phyloP scores from a whole-genome alignment of 1,284 basidiomycete species.

The Ceratobasidium theobromae region DNA sequence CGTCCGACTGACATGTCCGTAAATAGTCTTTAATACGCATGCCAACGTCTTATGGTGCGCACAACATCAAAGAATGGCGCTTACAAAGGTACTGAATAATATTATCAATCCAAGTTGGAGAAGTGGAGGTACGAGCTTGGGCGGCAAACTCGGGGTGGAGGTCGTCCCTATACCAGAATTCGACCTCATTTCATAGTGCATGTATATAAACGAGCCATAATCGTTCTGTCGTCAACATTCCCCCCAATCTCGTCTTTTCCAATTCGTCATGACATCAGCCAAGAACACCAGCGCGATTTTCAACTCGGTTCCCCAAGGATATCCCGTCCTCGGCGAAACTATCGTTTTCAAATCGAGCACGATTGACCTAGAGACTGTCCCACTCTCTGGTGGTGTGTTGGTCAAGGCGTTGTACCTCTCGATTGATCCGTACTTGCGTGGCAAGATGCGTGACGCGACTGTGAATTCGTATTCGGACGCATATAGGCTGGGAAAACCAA shows the following conservation, averaged over 20 bases:
- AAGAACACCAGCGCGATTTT: conserved; percentile 38
- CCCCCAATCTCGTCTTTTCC: neutral
- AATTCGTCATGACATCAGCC: conserved; percentile 34
- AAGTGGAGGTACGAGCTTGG: too few relatives aligned
- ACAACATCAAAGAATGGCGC: too few relatives aligned
- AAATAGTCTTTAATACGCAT: too few relatives aligned
- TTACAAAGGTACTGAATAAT: too few relatives aligned
- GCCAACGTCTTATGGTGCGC: too few relatives aligned
- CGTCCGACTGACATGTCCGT: too few relatives aligned
- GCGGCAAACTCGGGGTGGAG: too few relatives aligned
- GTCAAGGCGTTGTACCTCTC: conserved; percentile 45
- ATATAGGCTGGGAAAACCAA: neutral
- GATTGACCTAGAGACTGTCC: conserved; percentile 48
- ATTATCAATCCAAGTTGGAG: too few relatives aligned
- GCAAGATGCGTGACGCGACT: conserved; percentile 40
- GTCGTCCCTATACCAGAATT: too few relatives aligned
- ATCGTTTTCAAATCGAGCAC: conserved; percentile 44
- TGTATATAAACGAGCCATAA: too few relatives aligned
- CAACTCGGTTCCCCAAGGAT: conserved; percentile 44
- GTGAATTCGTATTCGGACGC: neutral
- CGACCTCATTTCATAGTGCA: too few relatives aligned
- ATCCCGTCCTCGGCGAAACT: conserved; percentile 53
- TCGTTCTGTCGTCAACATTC: too few relatives aligned
- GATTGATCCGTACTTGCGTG: conserved; percentile 49
- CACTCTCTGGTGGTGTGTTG: conserved; percentile 48